Conservation (phyloP, 345 rosid species). For the Mangifera indica region DNA sequence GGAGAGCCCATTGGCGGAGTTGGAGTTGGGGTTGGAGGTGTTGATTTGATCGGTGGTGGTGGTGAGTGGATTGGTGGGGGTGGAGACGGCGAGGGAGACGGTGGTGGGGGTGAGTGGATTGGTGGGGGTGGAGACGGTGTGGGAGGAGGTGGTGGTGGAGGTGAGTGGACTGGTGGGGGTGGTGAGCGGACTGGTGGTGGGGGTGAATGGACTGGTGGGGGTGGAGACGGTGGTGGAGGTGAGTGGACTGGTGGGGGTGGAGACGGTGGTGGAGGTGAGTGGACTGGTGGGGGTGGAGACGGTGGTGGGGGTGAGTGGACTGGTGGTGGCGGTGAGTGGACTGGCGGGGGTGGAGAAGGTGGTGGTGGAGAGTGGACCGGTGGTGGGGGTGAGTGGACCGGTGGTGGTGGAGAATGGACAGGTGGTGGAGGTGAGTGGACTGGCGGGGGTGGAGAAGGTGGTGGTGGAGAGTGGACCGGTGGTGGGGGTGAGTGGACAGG, state of each 20-base stretch:
- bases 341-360: slow-evolving; percentile 29
- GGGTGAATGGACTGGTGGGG: slow-evolving; percentile 25
- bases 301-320: background rate
- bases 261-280: slow-evolving; percentile 13
- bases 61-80: slow-evolving; percentile 24
- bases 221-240: slow-evolving; percentile 39
- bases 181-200: slow-evolving; percentile 29
- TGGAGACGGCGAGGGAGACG: slow-evolving; percentile 10
- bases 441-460: slow-evolving; percentile 6
- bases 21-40: background rate
- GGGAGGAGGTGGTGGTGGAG: slow-evolving; percentile 19
- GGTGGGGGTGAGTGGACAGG: slow-evolving; percentile 24
- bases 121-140: slow-evolving; percentile 12
- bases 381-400: background rate
- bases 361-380: background rate
- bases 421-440: slow-evolving; percentile 20
- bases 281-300: slow-evolving; percentile 27
- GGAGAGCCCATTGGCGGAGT: slow-evolving; percentile 17
- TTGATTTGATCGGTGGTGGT: slow-evolving; percentile 8
- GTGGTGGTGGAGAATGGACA: slow-evolving; percentile 23
- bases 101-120: slow-evolving; percentile 27
- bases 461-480: background rate
- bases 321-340: background rate
- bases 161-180: slow-evolving; percentile 24
- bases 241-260: slow-evolving; percentile 23